Base-by-base conservation (phyloP, 2,329 filamentous ascomycete species). In the Sclerotinia nivalis region DNA sequence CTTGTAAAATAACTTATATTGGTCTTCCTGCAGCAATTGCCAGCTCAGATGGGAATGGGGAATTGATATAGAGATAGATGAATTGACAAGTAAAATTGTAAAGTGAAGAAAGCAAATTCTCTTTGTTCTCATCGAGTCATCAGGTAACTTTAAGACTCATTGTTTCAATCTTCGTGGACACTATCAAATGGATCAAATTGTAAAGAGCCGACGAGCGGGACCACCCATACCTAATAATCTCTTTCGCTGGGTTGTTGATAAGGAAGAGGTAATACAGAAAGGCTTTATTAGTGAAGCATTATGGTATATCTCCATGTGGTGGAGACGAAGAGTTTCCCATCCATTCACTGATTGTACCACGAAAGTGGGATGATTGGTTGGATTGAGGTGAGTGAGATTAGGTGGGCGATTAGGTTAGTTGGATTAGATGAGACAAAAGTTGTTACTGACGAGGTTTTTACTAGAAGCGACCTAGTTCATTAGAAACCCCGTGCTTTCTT, bases 21-120 rank as follows among this genome's bases (percentile, higher is more conserved):
- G 61, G n/a, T 2, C 28, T 49, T 56, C 9, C 59, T 65, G 67
- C 59, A 69, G 67, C 28, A 65, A 69, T 49, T 69, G 59, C 67
- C 67, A 69, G 28, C 67, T 65, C 67, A 69, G 37, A 34, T 54
- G 10, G 37, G 22, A 18, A 49, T 18, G 9, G n/a, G 34, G 20
- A 43, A 22, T 56, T 25, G 22, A 45, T 12, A n/a, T 43, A n/a
- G n/a, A 64, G 10, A 40, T 43, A 15, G 40, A 54, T n/a, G 67
- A 56, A 47, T 64, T 69, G 58, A 18, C 58, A 20, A 64, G 49
- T 56, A 28, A 22, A 34, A 56, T 56, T n/a, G 9, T 31, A 28
- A n/a, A 8, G 25, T 20, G 37, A 64, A 25, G 34, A 34, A 52
- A 40, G 10, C 1, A n/a, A 65, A n/a, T 49, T 54, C 31, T 68